Base-by-base conservation (phyloP, 2,329 filamentous ascomycete genomes). In the Dactylonectria macrodidyma region DNA sequence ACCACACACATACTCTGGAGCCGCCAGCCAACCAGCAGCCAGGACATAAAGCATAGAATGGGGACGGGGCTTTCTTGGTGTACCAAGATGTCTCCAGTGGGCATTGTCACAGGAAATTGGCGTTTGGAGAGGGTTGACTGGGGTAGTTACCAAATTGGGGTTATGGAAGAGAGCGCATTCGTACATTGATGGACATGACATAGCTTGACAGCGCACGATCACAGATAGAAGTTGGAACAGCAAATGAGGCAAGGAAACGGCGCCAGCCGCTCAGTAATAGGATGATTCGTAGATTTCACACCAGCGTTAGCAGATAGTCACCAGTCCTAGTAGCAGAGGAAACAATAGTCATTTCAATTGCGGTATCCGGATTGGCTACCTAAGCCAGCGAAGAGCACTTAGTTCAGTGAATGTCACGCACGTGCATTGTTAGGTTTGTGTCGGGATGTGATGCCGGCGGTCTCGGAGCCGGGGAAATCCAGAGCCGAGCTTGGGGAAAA, bases 1-100 rank as follows among this genome's bases (percentile, higher is more conserved):
- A 93, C 58, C 96, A 99, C 80, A 90, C 88, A 1, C 96, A 99
- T 78, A 91, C 95, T 12, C 86, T 98, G 44, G 95, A 97, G 79
- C 93, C 94, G 16, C 89, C 91, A 14, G 81, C 85, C 48, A 80
- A 84, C 30, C 81, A 83, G 68, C 77, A 81, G 59, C 73, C 70
- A 36, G 71, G 70, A 24, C 72, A 75, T 65, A 75, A 77, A 61
- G 73, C 54, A 69, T 74, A 22, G 59, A 33, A 58, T 56, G 36
- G 66, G 38, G 41, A 41, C 46, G 38, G 44, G 47, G 52, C 52
- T 47, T 38, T 44, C 58, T 52, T 44, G 44, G 36, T 30, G 57
- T 30, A 38, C 33, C 14, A 11, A 16, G 22, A 52, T 24, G 22
- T 50, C 44, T 16, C 36, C 30, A 38, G 26, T 22, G 50, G 57